Evolutionary conservation across 805 yeast genomes (phyloP).

Genomic region (Suhomyces kilbournensis): DNA sequence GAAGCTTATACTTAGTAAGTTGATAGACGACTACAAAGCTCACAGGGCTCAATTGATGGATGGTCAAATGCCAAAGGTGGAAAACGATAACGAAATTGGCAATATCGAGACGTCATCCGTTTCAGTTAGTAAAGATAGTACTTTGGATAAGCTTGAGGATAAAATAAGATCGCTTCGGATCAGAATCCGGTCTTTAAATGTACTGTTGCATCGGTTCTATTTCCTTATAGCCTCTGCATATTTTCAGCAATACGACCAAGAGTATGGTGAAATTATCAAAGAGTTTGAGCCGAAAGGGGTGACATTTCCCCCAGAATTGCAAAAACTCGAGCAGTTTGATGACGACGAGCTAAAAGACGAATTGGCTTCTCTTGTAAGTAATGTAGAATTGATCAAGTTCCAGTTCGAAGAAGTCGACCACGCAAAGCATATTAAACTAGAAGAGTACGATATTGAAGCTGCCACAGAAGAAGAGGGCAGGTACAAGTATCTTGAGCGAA

Average conservation of each 20-base stretch:
- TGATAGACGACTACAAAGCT: slow-evolving; percentile 18
- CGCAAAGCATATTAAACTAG: background rate
- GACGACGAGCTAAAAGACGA: slow-evolving; percentile 14
- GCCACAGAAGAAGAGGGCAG: slow-evolving; percentile 5
- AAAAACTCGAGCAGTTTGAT: slow-evolving; percentile 3
- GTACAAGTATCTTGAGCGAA: slow-evolving; percentile 25
- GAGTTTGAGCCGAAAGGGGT: slow-evolving; percentile 8
- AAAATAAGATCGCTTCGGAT: slow-evolving; percentile 18
- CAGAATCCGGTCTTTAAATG: slow-evolving; percentile 49
- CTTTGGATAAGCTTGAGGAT: slow-evolving; percentile 19
- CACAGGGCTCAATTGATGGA: slow-evolving; percentile 17
- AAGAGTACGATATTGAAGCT: slow-evolving; percentile 3
- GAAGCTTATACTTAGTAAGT: slow-evolving; percentile 15
- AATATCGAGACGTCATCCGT: slow-evolving; percentile 5
- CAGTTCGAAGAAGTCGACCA: slow-evolving; percentile 5
- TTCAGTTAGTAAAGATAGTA: slow-evolving; percentile 7
- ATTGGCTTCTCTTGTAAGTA: slow-evolving; percentile 21
- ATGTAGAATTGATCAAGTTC: slow-evolving; percentile 11
- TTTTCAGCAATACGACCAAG: slow-evolving; percentile 48
- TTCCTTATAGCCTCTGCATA: slow-evolving; percentile 76
- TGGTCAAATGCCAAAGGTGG: background rate
- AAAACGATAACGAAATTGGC: slow-evolving; percentile 20
- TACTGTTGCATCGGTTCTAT: slow-evolving; percentile 69
- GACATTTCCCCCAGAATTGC: slow-evolving; percentile 4
- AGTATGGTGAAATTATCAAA: slow-evolving; percentile 25